Conservation (phyloP, 495 filamentous ascomycete species). For the Talaromyces borbonicus region DNA sequence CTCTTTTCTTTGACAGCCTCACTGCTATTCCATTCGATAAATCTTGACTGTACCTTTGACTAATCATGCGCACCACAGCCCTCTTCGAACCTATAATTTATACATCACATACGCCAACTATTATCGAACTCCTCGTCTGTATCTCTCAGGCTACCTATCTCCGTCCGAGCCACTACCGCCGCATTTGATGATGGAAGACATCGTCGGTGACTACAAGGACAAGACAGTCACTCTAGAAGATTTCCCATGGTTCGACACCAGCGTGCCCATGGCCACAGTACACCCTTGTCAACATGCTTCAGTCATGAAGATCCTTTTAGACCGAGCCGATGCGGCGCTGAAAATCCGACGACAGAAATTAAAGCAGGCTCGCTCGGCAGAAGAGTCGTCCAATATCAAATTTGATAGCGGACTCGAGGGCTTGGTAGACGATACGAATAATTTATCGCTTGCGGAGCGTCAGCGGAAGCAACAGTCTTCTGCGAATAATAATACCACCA, state of each 20-base stretch:
- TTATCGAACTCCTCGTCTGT: constrained; percentile 93
- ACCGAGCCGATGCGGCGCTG: constrained; percentile 85
- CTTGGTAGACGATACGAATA: constrained; percentile 50
- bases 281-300: constrained; percentile 90
- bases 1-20: too few relatives aligned
- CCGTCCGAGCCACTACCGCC: constrained; percentile 77
- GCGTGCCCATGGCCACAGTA: constrained; percentile 88
- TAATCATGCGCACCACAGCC: constrained; percentile 36
- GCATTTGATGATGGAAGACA: constrained; percentile 96
- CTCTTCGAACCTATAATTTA: constrained; percentile 84
- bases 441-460: constrained; percentile 30
- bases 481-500: constrained; percentile 30
- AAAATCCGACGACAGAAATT: constrained; percentile 82
- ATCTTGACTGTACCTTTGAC: too few relatives aligned
- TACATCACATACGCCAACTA: constrained; percentile 97
- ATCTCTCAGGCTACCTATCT: constrained; percentile 83
- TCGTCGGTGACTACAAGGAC: constrained; percentile 98
- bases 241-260: constrained; percentile 78
- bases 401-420: constrained; percentile 53
- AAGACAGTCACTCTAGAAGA: constrained; percentile 98
- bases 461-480: constrained; percentile 36
- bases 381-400: constrained; percentile 45
- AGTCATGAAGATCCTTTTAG: constrained; percentile 96
- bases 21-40: too few relatives aligned
- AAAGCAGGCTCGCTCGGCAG: constrained; percentile 38